Evolutionary conservation across 257 asterid species (phyloP).

Genomic region (Orobanche coerulescens): DNA sequence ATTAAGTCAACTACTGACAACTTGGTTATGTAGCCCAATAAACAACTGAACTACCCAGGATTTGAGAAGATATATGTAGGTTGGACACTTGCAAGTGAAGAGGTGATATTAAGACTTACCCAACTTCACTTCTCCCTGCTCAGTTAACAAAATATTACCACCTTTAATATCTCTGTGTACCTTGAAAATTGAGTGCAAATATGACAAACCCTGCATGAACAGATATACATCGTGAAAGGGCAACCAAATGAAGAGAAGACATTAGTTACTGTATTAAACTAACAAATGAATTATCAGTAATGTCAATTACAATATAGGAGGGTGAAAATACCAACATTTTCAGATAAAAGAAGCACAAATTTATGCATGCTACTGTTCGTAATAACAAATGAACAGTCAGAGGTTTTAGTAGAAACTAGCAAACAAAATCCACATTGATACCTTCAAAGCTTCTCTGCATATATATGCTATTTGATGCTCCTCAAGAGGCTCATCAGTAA

Average conservation of each 20-base stretch:
- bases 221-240: constrained; percentile 22
- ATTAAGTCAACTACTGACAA: constrained; percentile 17
- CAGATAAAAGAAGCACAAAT: not conserved
- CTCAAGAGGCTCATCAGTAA: constrained; percentile 82
- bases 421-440: constrained; percentile 27
- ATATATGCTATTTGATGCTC: constrained; percentile 87
- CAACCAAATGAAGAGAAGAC: not conserved
- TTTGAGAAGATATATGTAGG: constrained; percentile 12
- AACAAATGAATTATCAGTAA: not conserved
- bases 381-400: not conserved
- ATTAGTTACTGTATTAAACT: not conserved
- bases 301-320: not conserved
- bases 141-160: constrained; percentile 89
- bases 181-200: constrained; percentile 95
- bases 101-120: constrained; percentile 48
- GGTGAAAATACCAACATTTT: not conserved
- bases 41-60: constrained; percentile 10
- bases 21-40: constrained; percentile 17
- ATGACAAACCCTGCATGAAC: constrained; percentile 74
- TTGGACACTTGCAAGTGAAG: constrained; percentile 10
- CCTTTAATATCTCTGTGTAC: constrained; percentile 99
- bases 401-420: constrained; percentile 1
- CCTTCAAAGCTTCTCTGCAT: constrained; percentile 94
- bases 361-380: not conserved
- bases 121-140: constrained; percentile 96